These are phyloP conservation scores for Fusarium cyanostomum DNA, from an alignment of 2,329 filamentous ascomycete species.

Conservation along the genomic window DNA sequence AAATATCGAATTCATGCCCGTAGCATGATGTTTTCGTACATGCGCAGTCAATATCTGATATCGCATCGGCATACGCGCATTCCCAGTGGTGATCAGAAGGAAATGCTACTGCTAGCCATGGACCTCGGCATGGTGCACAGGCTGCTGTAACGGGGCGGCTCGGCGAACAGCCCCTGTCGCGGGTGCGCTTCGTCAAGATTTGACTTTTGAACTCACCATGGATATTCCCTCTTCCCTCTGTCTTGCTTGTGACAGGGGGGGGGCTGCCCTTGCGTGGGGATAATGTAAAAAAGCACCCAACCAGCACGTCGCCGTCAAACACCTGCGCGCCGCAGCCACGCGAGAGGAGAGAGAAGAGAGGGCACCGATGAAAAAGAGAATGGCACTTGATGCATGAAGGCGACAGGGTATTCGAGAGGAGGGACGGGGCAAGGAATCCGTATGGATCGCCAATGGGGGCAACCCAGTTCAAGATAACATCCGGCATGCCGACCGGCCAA, in stretches of 20 bases:
- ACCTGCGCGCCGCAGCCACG: slow-evolving; percentile 17
- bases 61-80: neutral
- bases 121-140: slow-evolving; percentile 18
- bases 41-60: too few relatives aligned
- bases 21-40: too few relatives aligned
- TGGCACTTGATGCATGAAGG: slow-evolving; percentile 4
- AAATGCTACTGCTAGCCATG: slow-evolving; percentile 8
- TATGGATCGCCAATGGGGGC: slow-evolving; percentile 21
- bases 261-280: neutral
- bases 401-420: slow-evolving; percentile 10
- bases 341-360: slow-evolving; percentile 8
- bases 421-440: slow-evolving; percentile 10
- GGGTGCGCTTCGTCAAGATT: slow-evolving; percentile 15
- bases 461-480: slow-evolving; percentile 6
- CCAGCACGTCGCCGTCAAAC: slow-evolving; percentile 21
- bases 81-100: neutral
- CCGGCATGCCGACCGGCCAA: slow-evolving; percentile 10
- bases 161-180: slow-evolving; percentile 22
- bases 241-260: slow-evolving; percentile 6
- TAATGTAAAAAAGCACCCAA: slow-evolving; percentile 6
- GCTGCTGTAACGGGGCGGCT: slow-evolving; percentile 21
- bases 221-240: slow-evolving; percentile 18
- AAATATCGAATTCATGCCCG: too few relatives aligned
- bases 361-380: slow-evolving; percentile 1
- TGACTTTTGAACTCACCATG: neutral